These are phyloP conservation scores for Primulina huaijiensis DNA, from an alignment of 257 asterid species.

Conservation along the genomic window DNA sequence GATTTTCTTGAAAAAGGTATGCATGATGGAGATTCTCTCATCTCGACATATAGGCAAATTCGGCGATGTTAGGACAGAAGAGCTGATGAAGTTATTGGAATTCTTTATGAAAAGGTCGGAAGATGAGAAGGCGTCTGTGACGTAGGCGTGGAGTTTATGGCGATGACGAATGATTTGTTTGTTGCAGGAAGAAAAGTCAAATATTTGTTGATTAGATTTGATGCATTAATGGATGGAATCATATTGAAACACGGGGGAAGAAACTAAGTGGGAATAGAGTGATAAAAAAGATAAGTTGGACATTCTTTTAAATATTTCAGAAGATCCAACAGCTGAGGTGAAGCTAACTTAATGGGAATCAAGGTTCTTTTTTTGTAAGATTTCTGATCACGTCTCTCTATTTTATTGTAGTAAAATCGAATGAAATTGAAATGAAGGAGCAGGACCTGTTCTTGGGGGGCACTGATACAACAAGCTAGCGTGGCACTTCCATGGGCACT, in stretches of 20 bases:
- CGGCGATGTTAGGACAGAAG: slow-evolving; percentile 24
- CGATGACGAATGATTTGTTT: slow-evolving; percentile 32
- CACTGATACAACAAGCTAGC: slow-evolving; percentile 32
- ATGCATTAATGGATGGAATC: slow-evolving; percentile 31
- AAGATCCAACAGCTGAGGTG: slow-evolving; percentile 25
- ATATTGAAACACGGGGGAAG: slow-evolving; percentile 25
- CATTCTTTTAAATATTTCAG: slow-evolving; percentile 21
- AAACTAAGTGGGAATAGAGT: not conserved
- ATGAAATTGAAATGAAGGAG: not conserved
- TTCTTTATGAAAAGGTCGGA: slow-evolving; percentile 1
- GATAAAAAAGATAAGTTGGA: slow-evolving; percentile 32
- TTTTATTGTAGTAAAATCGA: not conserved
- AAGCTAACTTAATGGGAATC: slow-evolving; percentile 30
- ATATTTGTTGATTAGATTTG: slow-evolving; percentile 24
- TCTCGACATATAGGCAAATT: slow-evolving; percentile 17
- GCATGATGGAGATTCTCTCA: slow-evolving; percentile 30
- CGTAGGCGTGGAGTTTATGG: slow-evolving; percentile 25
- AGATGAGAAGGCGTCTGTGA: slow-evolving; percentile 28
- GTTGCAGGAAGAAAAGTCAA: slow-evolving; percentile 31
- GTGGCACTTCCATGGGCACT: slow-evolving; percentile 35
- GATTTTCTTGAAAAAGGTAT: slow-evolving; percentile 33
- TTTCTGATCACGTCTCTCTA: not conserved
- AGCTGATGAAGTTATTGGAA: slow-evolving; percentile 25
- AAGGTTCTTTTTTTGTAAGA: slow-evolving; percentile 31
- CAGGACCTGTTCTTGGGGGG: slow-evolving; percentile 39